These are phyloP conservation scores for Atalantia buxifolia DNA, from an alignment of 345 rosid genomes.

Conservation along the genomic window DNA sequence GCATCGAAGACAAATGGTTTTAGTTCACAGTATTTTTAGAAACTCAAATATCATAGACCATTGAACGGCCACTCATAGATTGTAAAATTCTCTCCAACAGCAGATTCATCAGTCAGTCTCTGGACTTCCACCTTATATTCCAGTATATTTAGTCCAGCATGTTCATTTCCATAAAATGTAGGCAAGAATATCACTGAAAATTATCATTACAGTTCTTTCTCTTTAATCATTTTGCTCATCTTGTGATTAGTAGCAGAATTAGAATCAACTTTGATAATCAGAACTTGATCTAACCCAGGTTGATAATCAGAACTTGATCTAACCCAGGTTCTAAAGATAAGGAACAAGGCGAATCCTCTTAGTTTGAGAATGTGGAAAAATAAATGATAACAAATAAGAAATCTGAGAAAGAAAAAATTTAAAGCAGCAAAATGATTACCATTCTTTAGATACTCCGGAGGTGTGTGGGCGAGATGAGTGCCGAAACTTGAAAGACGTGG, in stretches of 20 bases:
- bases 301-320: neutral
- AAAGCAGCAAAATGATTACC: constrained; percentile 36
- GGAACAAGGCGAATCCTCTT: neutral
- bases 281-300: no score
- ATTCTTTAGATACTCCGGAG: constrained; percentile 89
- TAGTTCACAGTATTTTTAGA: neutral
- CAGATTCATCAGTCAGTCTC: neutral
- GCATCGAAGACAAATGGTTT: neutral
- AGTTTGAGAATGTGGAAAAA: neutral
- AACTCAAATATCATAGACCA: neutral
- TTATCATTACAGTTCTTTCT: neutral
- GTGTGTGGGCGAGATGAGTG: constrained; percentile 88
- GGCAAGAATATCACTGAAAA: neutral
- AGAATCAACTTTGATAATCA: no score
- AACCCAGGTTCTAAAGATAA: neutral
- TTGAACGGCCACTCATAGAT: neutral
- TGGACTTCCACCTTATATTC: neutral
- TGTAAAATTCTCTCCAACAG: neutral
- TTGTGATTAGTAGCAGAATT: no score
- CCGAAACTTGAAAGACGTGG: constrained; percentile 27
- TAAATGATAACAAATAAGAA: neutral
- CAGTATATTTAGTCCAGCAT: neutral
- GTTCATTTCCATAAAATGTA: neutral
- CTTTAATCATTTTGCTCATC: neutral
- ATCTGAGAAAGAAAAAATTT: neutral